phyloP scores from a whole-genome alignment of 2,329 filamentous ascomycete genomes.

The Dactylella cylindrospora region DNA sequence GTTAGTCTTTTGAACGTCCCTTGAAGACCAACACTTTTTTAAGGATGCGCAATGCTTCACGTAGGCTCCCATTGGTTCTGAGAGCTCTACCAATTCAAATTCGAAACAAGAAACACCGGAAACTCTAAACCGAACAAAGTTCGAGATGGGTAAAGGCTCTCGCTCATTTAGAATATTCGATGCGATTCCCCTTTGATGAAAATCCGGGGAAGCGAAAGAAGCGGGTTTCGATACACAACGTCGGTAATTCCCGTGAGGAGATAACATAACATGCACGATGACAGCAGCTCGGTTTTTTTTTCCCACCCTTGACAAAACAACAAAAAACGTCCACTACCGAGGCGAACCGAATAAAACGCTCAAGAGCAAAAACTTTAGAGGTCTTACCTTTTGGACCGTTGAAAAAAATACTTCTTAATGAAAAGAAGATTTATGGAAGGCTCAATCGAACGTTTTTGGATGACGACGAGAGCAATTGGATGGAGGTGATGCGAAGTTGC shows the following conservation, averaged over 20 bases:
- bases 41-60: too few relatives aligned
- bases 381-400: slow-evolving; percentile 11
- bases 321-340: neutral
- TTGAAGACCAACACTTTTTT: too few relatives aligned
- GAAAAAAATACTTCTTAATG: slow-evolving; percentile 6
- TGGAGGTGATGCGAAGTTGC: neutral
- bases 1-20: too few relatives aligned
- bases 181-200: neutral
- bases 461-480: slow-evolving; percentile 11
- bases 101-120: too few relatives aligned
- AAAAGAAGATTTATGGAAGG: neutral
- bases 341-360: neutral
- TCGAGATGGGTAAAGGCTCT: neutral
- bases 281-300: neutral
- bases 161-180: neutral
- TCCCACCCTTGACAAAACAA: slow-evolving; percentile 4
- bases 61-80: too few relatives aligned
- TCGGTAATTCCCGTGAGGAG: neutral
- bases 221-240: neutral
- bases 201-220: slow-evolving; percentile 4
- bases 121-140: too few relatives aligned
- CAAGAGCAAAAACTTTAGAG: neutral
- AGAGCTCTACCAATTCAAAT: too few relatives aligned
- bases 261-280: slow-evolving; percentile 14
- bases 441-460: slow-evolving; percentile 18